phyloP scores from a whole-genome alignment of 306 rosid genomes.

The Astragalus glycyphyllos region DNA sequence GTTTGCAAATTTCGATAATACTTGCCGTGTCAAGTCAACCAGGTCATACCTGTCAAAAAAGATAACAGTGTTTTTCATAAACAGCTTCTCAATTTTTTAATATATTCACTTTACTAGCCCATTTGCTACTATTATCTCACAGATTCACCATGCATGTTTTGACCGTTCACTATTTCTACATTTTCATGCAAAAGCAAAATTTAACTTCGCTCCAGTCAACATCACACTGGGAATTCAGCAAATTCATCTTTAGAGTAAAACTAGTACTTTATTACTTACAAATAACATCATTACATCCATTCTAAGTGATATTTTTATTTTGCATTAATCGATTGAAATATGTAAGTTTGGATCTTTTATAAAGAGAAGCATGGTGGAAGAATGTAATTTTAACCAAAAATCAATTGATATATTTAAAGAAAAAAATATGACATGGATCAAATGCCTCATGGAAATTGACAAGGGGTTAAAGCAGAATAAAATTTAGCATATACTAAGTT shows the following conservation, averaged over 20 bases:
- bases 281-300: neutral
- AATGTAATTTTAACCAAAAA: neutral
- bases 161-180: neutral
- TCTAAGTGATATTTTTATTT: neutral
- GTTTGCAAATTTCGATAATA: constrained; percentile 83
- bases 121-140: constrained; percentile 27
- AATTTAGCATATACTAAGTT: neutral
- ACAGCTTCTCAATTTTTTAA: constrained; percentile 4
- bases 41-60: constrained; percentile 80
- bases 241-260: neutral
- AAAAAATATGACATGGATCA: constrained; percentile 6
- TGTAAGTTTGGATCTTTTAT: neutral
- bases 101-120: constrained; percentile 1
- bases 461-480: constrained; percentile 4
- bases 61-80: constrained; percentile 24
- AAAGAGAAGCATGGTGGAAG: neutral
- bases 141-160: neutral
- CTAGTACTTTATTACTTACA: neutral
- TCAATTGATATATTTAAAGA: constrained; percentile 1
- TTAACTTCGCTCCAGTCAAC: neutral
- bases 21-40: constrained; percentile 93
- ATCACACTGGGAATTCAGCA: constrained; percentile 16
- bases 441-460: neutral
- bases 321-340: neutral
- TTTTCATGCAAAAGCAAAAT: constrained; percentile 2